Base-by-base conservation (phyloP, 2,329 filamentous ascomycete genomes). In the Phyllosticta citriasiana region DNA sequence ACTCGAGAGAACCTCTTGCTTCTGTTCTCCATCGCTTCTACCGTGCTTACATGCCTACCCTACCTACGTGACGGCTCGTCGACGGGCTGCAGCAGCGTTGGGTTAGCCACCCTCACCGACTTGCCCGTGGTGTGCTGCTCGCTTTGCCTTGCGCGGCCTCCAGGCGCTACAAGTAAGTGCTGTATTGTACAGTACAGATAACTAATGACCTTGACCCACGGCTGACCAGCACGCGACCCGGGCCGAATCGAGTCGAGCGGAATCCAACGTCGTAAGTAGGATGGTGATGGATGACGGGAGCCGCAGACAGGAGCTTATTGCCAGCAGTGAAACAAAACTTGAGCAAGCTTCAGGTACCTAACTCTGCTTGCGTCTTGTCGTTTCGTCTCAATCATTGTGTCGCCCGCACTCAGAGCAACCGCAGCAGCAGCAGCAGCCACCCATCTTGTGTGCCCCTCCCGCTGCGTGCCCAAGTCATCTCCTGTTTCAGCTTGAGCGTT, bases 401-500 rank as follows among this genome's bases (percentile, higher is more conserved):
- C 40, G 16, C 40, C 40, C 40, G 40, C 40, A 47, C 40, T 14
- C 40, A 47, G 40, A n/a, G 14, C 16, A 14, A 14, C 35, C 16
- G 35, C 35, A 19, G 35, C 12, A 40, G 33, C 33, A 40, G 33
- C 33, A 40, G 35, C 35, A 40, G 3, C 35, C 5, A 12, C 35
- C 12, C 14, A n/a, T 47, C 40, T 47, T 6, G 16, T 47, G 40
- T 47, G 40, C 40, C 40, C 40, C 40, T 47, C 40, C 14, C 40
- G 40, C 40, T 47, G 40, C 40, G 14, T 47, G 40, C 40, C 40
- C 57, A 27, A 53, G 57, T 40, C 40, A n/a, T 9, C 58, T 60
- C 58, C 53, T 60, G 58, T 60, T 60, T 60, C 58, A 60, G 53
- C 53, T 55, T 60, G 58, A 56, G 53, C 58, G 53, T 60, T 60